Evolutionary conservation across 805 yeast genomes (phyloP), one percentile per base, ranked within the genome.

Genomic region (Kodamaea hsintzibuensis): DNA sequence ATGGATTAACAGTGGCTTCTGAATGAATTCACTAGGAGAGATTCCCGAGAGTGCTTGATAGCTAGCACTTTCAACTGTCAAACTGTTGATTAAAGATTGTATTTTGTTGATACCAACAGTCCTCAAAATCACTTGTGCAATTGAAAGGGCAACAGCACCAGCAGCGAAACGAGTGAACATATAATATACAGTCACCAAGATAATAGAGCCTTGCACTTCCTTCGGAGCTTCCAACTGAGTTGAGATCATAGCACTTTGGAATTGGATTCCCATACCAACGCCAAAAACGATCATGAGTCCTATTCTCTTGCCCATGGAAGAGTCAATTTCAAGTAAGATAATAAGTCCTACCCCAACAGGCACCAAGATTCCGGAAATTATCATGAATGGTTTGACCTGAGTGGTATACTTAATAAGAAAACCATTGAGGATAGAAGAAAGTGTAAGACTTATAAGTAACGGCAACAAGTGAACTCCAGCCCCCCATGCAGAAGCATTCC

Each of bases 41-140:
- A 54, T 27, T 13, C 50, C 42, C 17, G 53, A 52, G 18, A 69
- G 52, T 3, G 42, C 35, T 27, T 54, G 47, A 46, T 60, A 62
- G 3, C 35, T 52, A 30, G 55, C 55, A 1, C 61, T 59, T 7
- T 47, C 49, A 1, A n/a, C 6, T 9, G 57, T 49, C 30, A 66
- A 44, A 2, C n/a, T 43, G 2, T 6, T 39, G 3, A 71, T n/a
- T 2, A 68, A 71, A 58, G 85, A 83, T 69, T 92, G 97, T 57
- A 90, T 87, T 70, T 90, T 91, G 79, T 90, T 92, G 79, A 91
- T 91, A 78, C 98, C 99, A 7, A 30, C 13, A 8, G 42, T 50
- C 14, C 45, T 48, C 39, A 39, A 51, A 4, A 46, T 39, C 39
- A 46, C 22, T 16, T 51, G 50, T 5, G 38, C 50, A 12, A 51